Conservation (phyloP, 1,284 basidiomycete genomes). For the Ceraceosorus guamensis region DNA sequence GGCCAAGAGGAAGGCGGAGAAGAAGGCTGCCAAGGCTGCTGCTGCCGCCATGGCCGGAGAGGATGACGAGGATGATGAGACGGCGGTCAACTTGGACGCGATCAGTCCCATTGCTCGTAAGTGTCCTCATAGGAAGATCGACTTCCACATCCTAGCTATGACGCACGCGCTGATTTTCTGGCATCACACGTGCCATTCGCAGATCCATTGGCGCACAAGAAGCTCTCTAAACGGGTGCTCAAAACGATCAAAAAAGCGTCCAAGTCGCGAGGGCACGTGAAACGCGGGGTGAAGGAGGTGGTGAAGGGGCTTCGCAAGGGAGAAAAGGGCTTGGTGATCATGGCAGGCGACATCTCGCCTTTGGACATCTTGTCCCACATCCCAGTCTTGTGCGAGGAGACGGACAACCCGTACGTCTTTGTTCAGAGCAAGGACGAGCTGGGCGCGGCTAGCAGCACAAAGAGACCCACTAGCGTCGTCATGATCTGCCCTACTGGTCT, state of each 20-base stretch:
- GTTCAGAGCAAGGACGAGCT: conserved; percentile 60
- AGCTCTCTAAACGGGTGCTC: conserved; percentile 45
- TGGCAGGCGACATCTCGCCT: conserved; percentile 95
- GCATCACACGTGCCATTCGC: not conserved
- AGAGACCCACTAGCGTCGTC: conserved; percentile 94
- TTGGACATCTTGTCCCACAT: conserved; percentile 97
- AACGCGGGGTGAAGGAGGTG: conserved; percentile 48
- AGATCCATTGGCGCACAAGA: conserved; percentile 39
- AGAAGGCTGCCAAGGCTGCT: conserved; percentile 30
- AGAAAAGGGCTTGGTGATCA: conserved; percentile 62
- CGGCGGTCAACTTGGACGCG: conserved; percentile 12
- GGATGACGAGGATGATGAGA: conserved; percentile 24
- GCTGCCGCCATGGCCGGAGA: conserved; percentile 10
- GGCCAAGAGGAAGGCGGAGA: conserved; percentile 33
- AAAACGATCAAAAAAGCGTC: conserved; percentile 48
- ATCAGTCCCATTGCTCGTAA: conserved; percentile 37
- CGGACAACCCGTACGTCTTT: conserved; percentile 79
- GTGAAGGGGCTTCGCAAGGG: conserved; percentile 46
- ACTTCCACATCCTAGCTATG: not conserved
- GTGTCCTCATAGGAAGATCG: not conserved
- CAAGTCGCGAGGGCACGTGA: conserved; percentile 46
- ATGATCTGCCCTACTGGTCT: conserved; percentile 61
- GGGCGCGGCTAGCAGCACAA: conserved; percentile 88
- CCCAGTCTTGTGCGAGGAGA: conserved; percentile 89
- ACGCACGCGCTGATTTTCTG: not conserved